Base-by-base conservation (phyloP, 257 asterid species). In the Lycium barbarum region DNA sequence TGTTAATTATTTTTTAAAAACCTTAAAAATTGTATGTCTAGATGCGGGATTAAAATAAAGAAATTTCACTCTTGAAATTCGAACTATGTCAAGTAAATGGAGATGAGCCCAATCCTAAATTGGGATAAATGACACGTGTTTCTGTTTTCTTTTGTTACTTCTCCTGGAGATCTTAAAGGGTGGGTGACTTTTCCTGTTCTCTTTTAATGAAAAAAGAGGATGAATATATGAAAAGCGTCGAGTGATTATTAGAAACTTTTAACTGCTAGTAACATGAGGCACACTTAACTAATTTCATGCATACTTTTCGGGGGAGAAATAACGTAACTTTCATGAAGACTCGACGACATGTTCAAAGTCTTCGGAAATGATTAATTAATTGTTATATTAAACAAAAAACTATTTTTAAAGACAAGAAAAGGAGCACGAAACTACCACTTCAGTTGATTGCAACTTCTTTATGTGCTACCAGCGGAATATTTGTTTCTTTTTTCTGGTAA, bases 331-430 rank as follows among this genome's bases (percentile, higher is more conserved):
- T 26, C 15, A 53, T 4, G 22, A 76, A 76, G 82, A 76, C 82
- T 76, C 4, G 59, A 76, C 65, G 63, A 78, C 82, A 51, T 22
- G 4, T 63, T 78, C 82, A 78, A 78, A 33, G 82, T 78, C 65
- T 78, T 14, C 17, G 0, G 20, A 78, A 78, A 78, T 33, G 9
- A 78, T 53, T 78, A 53, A 13, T 51, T 53, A 53, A 14, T 26
- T 76, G 0, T 0, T 0, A 76, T 76, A 76, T 26, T 26, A 53
- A 14, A n/a, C n/a, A n/a, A n/a, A n/a, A n/a, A n/a, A 53, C 7
- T 0, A 76, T 51, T 26, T 53, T 2, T 26, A 54, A 53, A 11
- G 82, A 78, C 65, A 22, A 53, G 47, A 49, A 49, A 22, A 12
- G 47, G 7, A 53, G 11, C 81, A 78, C 26, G 65, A 78, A 78